Evolutionary conservation across 2,329 filamentous ascomycete genomes (phyloP).

Genomic region (Aspergillus sp.): DNA sequence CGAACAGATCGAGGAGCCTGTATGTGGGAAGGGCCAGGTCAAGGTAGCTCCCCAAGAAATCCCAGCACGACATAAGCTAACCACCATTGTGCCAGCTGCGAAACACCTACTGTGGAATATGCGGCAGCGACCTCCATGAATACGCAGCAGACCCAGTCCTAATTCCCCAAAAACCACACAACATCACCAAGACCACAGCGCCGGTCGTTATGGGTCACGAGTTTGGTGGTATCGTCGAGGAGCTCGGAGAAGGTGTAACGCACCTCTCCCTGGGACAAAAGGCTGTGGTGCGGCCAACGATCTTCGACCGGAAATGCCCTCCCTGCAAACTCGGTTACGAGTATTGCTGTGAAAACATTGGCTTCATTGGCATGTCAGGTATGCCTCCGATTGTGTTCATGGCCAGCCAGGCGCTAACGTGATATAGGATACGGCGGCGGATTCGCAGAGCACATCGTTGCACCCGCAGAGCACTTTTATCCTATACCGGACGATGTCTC

Average conservation of each 20-base stretch:
- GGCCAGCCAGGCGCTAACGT: not conserved
- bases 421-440: slow-evolving; percentile 29
- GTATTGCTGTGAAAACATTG: slow-evolving; percentile 60
- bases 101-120: slow-evolving; percentile 38
- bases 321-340: slow-evolving; percentile 59
- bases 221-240: slow-evolving; percentile 60
- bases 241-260: slow-evolving; percentile 55
- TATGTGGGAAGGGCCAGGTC: slow-evolving; percentile 54
- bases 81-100: slow-evolving; percentile 16
- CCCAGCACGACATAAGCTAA: no score
- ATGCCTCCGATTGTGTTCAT: not conserved
- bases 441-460: slow-evolving; percentile 26
- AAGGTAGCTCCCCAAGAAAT: slow-evolving; percentile 22
- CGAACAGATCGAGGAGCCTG: slow-evolving; percentile 35
- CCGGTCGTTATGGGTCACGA: slow-evolving; percentile 66
- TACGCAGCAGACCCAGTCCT: slow-evolving; percentile 52
- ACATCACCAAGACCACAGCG: slow-evolving; percentile 56
- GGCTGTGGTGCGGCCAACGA: slow-evolving; percentile 60
- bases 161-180: slow-evolving; percentile 55
- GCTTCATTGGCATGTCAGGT: slow-evolving; percentile 54
- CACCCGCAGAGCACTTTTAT: slow-evolving; percentile 27
- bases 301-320: slow-evolving; percentile 18
- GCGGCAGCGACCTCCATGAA: slow-evolving; percentile 50
- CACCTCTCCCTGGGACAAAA: slow-evolving; percentile 44
- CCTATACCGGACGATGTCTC: slow-evolving; percentile 23